Evolutionary conservation across 306 rosid species (phyloP).

Genomic region (Cucurbita pepo): DNA sequence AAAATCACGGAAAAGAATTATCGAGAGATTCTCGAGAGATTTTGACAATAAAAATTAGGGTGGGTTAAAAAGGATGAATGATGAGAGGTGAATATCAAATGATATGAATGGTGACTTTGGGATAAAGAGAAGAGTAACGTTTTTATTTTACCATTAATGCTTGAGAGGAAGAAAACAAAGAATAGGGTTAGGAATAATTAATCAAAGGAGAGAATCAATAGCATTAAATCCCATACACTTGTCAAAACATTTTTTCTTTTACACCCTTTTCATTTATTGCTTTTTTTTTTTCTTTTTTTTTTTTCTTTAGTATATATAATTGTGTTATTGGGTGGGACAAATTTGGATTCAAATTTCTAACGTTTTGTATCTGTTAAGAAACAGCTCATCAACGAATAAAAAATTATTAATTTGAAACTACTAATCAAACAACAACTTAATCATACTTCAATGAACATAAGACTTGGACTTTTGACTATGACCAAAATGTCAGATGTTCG

Average conservation of each 20-base stretch:
- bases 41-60: background rate
- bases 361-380: no score
- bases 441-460: no score
- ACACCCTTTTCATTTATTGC: background rate
- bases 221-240: background rate
- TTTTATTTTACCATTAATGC: background rate
- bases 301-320: background rate
- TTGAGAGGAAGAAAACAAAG: background rate
- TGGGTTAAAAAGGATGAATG: background rate
- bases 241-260: background rate
- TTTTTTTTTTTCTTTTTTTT: background rate
- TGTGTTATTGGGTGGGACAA: no score
- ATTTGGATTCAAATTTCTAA: no score
- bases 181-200: background rate
- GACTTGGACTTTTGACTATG: no score
- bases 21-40: background rate
- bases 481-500: no score
- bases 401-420: no score
- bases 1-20: background rate
- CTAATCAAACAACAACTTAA: no score
- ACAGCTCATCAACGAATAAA: no score
- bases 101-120: background rate
- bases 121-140: background rate
- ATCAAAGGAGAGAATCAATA: background rate
- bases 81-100: background rate